Percentiles rank a stretch among this genome's conserved stretches.
phyloP scores from a whole-genome alignment of 2,329 filamentous ascomycete genomes.

The Aspergillus arachidicola region DNA sequence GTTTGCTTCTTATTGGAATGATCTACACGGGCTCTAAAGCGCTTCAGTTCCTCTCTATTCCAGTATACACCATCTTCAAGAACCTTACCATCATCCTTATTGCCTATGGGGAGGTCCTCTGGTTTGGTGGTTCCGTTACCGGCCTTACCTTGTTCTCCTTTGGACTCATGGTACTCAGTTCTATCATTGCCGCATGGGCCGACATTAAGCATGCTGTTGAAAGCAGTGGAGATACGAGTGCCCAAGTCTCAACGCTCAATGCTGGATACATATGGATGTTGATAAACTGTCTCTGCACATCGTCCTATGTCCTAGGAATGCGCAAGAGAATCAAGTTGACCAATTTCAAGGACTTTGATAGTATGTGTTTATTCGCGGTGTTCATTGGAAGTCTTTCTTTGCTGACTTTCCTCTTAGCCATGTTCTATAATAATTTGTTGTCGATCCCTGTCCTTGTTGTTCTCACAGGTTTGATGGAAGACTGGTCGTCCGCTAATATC shows the following conservation, averaged over 20 bases:
- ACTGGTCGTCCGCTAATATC: conserved; percentile 88
- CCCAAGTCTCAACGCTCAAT: conserved; percentile 85
- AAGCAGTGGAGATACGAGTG: conserved; percentile 67
- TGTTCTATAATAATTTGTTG: conserved; percentile 99
- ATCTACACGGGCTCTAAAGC: conserved; percentile 98
- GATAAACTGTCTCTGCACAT: conserved; percentile 92
- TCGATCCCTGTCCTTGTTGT: conserved; percentile 89
- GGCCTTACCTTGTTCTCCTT: conserved; percentile 89
- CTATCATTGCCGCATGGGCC: conserved; percentile 92
- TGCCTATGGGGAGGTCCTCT: conserved; percentile 95
- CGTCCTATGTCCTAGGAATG: conserved; percentile 88
- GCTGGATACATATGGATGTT: conserved; percentile 98
- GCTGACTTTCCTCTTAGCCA: conserved; percentile 62
- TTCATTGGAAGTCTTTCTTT: background rate
- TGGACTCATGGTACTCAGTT: conserved; percentile 93
- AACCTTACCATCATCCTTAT: conserved; percentile 99
- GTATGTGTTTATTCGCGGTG: conserved; percentile 59
- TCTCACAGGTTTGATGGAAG: conserved; percentile 79
- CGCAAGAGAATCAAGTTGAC: conserved; percentile 98
- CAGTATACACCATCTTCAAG: conserved; percentile 99
- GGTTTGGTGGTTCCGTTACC: conserved; percentile 93
- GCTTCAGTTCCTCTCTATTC: conserved; percentile 93
- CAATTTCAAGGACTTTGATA: conserved; percentile 99
- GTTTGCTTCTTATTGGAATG: conserved; percentile 94
- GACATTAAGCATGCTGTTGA: conserved; percentile 86